Base-by-base conservation (phyloP, 192 early-diverging fungal genomes). In the Diversispora epigaea region DNA sequence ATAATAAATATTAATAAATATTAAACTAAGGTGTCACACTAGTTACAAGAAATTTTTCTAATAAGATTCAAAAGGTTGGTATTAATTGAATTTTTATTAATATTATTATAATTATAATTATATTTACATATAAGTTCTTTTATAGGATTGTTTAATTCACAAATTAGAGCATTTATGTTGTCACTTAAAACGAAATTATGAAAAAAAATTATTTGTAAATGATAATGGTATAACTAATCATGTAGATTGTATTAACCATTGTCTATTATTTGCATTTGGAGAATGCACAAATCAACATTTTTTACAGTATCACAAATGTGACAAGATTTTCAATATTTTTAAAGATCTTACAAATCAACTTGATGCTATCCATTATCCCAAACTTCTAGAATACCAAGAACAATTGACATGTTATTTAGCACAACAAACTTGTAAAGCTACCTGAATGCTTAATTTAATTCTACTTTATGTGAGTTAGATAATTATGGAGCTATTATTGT, bases 321-420 rank as follows among this genome's bases (percentile, higher is more conserved):
- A 60, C 11, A 60, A 25, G 22, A 10, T 58, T 60, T 60, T 25
- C n/a, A 25, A 60, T 25, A 6, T 60, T 11, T 60, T 60, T 25
- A 60, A 60, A 5, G 57, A 60, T 25, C 57, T 60, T 60, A 25
- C 0, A 9, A 25, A 60, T 60, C 4, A 60, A 60, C 57, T 60
- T 60, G 57, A 60, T 60, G 11, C 11, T 7, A 32, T 60, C n/a
- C 32, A 60, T 60, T 6, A 60, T 60, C 6, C 3, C 25, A 60
- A 60, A 25, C 56, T 58, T 19, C 2, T 58, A 58, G 56, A 58
- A 58, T 58, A 21, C 21, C 19, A 58, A 58, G 6, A 60, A 39
- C 57, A 60, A 60, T 60, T 60, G 10, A 60, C 57, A 60, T 60
- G 21, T 60, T 60, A 60, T 25, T 60, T 60, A 8, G 57, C 57